Conservation (phyloP, 2,329 filamentous ascomycete species). For the Alternaria sp. region DNA sequence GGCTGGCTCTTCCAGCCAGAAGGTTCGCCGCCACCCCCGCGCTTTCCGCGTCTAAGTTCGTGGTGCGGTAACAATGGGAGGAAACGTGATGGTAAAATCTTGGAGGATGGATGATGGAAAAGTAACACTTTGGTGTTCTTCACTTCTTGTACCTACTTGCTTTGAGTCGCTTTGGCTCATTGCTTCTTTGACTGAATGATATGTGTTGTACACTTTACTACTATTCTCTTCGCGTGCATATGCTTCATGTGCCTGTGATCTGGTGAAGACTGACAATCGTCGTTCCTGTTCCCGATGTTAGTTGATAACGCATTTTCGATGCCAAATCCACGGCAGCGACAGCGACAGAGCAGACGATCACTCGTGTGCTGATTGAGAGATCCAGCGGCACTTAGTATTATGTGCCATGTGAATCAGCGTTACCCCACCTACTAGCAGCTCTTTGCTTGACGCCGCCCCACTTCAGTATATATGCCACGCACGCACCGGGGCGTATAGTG, state of each 20-base stretch:
- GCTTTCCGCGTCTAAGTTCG: constrained; percentile 21
- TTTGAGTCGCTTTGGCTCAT: constrained; percentile 1
- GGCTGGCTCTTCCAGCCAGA: constrained; percentile 19
- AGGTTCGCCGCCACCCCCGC: constrained; percentile 27
- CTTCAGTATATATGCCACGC: too few species aligned
- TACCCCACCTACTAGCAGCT: not conserved
- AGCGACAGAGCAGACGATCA: too few species aligned
- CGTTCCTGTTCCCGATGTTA: not conserved
- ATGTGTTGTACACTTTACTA: constrained; percentile 7
- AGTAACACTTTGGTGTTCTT: constrained; percentile 9
- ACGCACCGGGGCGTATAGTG: too few species aligned
- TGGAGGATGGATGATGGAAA: not conserved
- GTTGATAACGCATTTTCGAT: not conserved
- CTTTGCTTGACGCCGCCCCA: not conserved
- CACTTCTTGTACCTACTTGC: constrained; percentile 25
- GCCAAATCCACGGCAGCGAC: not conserved
- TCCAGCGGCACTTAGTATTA: too few species aligned
- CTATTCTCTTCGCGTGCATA: not conserved
- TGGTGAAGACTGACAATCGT: not conserved
- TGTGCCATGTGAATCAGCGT: not conserved
- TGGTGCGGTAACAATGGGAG: not conserved
- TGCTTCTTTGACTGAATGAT: constrained; percentile 8
- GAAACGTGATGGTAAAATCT: not conserved
- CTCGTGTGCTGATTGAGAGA: not conserved
- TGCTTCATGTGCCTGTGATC: not conserved